Conservation (phyloP, 2,329 filamentous ascomycete species). For the Talaromyces marneffei region DNA sequence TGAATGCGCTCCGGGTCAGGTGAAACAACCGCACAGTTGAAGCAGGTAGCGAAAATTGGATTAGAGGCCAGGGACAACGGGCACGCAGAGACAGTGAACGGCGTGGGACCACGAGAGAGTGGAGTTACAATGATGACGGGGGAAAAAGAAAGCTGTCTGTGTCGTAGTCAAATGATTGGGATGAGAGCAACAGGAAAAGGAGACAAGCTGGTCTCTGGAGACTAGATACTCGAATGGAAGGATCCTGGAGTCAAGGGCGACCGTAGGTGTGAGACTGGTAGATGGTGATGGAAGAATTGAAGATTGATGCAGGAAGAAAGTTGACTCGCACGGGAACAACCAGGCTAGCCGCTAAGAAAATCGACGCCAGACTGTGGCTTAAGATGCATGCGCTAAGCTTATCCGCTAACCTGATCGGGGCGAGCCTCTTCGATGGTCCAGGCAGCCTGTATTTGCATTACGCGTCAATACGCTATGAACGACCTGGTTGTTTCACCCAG, state of each 20-base stretch:
- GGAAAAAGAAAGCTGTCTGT: not conserved
- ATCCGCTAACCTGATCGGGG: conserved; percentile 10
- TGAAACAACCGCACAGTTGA: not conserved
- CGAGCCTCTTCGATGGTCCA: conserved; percentile 10
- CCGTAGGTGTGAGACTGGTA: not conserved
- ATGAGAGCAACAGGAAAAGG: not conserved
- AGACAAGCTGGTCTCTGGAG: not conserved
- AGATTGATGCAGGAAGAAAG: not conserved
- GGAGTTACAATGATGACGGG: conserved; percentile 11
- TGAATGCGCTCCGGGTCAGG: not conserved
- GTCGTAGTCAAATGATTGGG: not conserved
- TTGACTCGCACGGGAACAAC: conserved; percentile 4
- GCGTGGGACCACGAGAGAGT: conserved; percentile 11
- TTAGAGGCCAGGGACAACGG: not conserved
- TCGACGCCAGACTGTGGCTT: conserved; percentile 13
- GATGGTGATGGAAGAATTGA: not conserved
- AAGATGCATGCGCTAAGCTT: conserved; percentile 12
- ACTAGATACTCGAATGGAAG: not conserved
- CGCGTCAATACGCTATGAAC: not conserved
- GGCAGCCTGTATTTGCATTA: not conserved
- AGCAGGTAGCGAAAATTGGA: conserved; percentile 3
- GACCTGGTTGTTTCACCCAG: not conserved
- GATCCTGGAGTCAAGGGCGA: not conserved
- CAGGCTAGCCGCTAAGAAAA: not conserved
- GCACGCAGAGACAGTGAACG: conserved; percentile 9